Conservation (phyloP, 192 early-diverging fungal genomes). For the Podila minutissima region DNA sequence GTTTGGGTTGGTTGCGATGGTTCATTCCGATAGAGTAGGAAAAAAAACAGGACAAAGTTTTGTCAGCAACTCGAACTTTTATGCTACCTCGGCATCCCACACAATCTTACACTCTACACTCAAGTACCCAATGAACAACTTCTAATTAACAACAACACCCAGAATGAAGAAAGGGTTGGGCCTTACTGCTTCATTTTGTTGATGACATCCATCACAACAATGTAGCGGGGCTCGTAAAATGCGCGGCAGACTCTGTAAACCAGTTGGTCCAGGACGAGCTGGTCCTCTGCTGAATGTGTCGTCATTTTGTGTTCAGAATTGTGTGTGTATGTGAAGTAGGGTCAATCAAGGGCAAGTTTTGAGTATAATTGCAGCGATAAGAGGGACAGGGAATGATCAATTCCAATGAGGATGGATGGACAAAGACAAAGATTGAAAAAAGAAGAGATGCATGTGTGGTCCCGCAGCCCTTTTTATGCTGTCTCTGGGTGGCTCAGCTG, state of each 20-base stretch:
- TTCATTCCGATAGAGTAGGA: not conserved
- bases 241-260: slow-evolving; percentile 83
- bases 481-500: not conserved
- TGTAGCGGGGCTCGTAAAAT: slow-evolving; percentile 82
- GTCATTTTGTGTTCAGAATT: slow-evolving; percentile 7
- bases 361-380: not conserved
- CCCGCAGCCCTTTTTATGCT: not conserved
- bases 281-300: slow-evolving; percentile 40
- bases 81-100: too few relatives aligned
- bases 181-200: slow-evolving; percentile 66
- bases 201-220: slow-evolving; percentile 87
- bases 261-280: slow-evolving; percentile 64
- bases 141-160: too few relatives aligned
- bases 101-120: too few relatives aligned
- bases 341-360: not conserved
- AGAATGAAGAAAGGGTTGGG: not conserved
- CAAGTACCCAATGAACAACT: too few relatives aligned
- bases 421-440: slow-evolving; percentile 1
- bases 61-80: not conserved
- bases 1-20: not conserved
- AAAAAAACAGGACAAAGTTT: not conserved
- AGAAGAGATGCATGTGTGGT: not conserved
- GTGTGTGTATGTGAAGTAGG: not conserved
- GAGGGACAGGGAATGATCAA: not conserved
- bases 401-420: not conserved